Base-by-base conservation (phyloP, 164 flowering plant species). In the Umbilicus rupestris region DNA sequence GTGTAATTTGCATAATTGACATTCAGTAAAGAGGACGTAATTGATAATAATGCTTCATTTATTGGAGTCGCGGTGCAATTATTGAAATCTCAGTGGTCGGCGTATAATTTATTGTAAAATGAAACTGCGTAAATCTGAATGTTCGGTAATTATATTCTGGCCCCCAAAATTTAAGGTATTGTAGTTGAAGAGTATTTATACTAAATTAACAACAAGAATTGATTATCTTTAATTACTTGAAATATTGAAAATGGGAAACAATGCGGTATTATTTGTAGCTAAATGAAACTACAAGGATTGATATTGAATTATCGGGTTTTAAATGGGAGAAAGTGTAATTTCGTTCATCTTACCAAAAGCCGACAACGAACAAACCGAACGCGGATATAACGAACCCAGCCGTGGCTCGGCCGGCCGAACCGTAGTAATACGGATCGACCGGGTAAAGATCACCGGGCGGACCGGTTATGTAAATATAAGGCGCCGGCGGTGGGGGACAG, bases 361-460 rank as follows among this genome's bases (percentile, higher is more conserved):
- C 60, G 33, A 30, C 60, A 28, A 55, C 60, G 17, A 55, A 26
- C 60, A 55, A 55, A 28, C 60, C 19, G 60, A 55, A 26, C 33
- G 14, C 33, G 19, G 44, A 41, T 7, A 9, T 41, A 41, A 55
- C 33, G 12, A 69, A 24, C 52, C 73, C 69, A 47, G 29, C 52
- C 20, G 63, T n/a, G 15, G 59, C 14, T 17, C 72, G 66, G 1
- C 46, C 42, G 19, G 74, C 80, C 33, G 60, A 55, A 8, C 80
- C 82, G 19, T 62, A 35, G 42, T 45, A 78, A 42, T 63, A 14
- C 5, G 64, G 30, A 46, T 74, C 83, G 26, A 79, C 66, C 0
- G 87, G 83, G 31, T 83, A 83, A 47, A 83, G 46, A 46, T 71
- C 64, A 52, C 83, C 83, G 22, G 87, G 87, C 3, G 85, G 85